These are phyloP conservation scores for Penicillium silybi DNA, from an alignment of 495 filamentous ascomycete genomes.

Conservation along the genomic window DNA sequence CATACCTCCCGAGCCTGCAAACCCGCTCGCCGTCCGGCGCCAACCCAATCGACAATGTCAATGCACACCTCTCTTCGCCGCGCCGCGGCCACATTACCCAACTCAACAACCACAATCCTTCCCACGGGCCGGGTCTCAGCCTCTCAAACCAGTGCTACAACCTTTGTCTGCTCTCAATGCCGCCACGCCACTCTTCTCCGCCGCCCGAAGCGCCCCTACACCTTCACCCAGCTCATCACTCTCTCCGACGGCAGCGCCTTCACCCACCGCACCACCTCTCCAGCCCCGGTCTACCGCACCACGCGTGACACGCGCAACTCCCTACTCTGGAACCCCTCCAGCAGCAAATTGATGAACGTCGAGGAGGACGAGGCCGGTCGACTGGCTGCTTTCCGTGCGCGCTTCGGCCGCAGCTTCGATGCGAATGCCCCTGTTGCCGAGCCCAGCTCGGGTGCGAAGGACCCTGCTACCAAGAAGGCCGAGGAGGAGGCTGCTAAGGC, in stretches of 20 bases:
- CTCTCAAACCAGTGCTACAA: constrained; percentile 26
- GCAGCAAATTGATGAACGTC: constrained; percentile 72
- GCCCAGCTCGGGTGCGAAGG: constrained; percentile 6
- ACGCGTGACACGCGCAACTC: constrained; percentile 86
- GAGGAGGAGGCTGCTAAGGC: constrained; percentile 30
- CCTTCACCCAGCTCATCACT: constrained; percentile 92
- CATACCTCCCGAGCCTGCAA: too few species aligned
- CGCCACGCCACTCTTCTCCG: constrained; percentile 87
- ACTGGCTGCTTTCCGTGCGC: constrained; percentile 75
- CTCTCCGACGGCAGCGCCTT: constrained; percentile 89
- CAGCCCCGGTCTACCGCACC: constrained; percentile 67
- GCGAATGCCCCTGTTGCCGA: constrained; percentile 37
- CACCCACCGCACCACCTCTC: constrained; percentile 84
- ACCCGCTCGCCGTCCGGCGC: not conserved
- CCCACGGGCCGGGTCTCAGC: constrained; percentile 22
- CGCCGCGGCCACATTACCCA: constrained; percentile 32
- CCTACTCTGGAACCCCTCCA: constrained; percentile 82
- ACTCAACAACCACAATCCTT: constrained; percentile 25
- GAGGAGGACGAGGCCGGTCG: constrained; percentile 95
- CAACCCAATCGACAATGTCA: constrained; percentile 25
- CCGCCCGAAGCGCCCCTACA: constrained; percentile 86
- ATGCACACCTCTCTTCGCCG: constrained; percentile 43
- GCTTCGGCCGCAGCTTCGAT: constrained; percentile 85
- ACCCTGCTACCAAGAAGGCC: constrained; percentile 28
- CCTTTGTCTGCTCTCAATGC: constrained; percentile 47